Base-by-base conservation (phyloP, 2,329 filamentous ascomycete species). In the Monilinia polystroma region DNA sequence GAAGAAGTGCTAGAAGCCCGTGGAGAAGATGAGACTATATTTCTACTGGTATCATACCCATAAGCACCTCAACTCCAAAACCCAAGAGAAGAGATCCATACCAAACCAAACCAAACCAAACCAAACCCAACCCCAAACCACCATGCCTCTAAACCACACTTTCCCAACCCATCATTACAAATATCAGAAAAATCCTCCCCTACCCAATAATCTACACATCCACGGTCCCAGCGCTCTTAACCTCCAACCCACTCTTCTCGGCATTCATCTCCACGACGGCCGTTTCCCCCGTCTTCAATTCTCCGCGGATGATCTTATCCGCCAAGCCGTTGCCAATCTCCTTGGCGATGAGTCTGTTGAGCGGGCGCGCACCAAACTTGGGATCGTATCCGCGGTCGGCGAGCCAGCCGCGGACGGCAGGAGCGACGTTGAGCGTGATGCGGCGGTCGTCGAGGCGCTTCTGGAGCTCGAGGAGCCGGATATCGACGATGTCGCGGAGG, bases 401-500 rank as follows among this genome's bases (percentile, higher is more conserved):
- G 7, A 98, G 86, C 93, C 93, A 98, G 70, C 89, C 83, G 75
- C 90, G 91, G 53, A 93, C 91, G 4, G 89, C 82, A 56, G 88
- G 81, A 14, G 87, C 82, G 4, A 96, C 90, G 14, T 87, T 78
- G 4, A 99, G 83, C 0, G 81, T 85, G 77, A 98, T 97, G 65
- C 95, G 87, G 62, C 92, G 87, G 74, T 97, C 93, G 70, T 95
- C 89, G 1, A 98, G 86, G 52, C 93, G 87, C 63, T 81, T 80
- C 78, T 97, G 93, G 10, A 98, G 82, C 79, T 98, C 95, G 69
- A 84, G 85, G 58, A 98, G 83, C 43, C 95, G 87, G 70, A 98
- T 97, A 75, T 98, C 92, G 59, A 97, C 93, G 70, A 98, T 98
- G 75, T 96, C 93, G 41, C 92, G 85, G 66, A 98, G 84, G 20